Percentiles rank a stretch among this genome's conserved stretches.
phyloP scores from a whole-genome alignment of 1,284 basidiomycete species.

The Fomitopsis palustris region DNA sequence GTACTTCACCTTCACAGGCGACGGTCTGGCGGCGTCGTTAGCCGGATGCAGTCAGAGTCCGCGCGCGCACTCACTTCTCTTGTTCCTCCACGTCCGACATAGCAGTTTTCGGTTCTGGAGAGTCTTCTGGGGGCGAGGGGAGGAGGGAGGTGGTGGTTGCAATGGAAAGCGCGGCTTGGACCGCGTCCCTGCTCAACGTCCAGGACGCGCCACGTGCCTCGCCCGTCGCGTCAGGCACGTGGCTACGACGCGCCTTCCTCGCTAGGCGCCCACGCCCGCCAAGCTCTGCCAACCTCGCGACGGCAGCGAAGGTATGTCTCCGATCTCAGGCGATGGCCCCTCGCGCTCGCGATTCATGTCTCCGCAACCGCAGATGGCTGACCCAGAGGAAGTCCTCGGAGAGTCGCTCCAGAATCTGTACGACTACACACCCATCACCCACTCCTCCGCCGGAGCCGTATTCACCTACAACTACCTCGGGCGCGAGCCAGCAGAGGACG shows the following conservation, averaged over 20 bases:
- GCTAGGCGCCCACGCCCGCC: neutral
- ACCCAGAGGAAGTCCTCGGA: slow-evolving; percentile 63
- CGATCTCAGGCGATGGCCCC: neutral
- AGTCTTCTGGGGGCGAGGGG: neutral
- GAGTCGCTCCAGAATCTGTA: slow-evolving; percentile 60
- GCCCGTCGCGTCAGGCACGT: neutral
- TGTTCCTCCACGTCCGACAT: slow-evolving; percentile 14
- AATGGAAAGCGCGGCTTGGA: neutral
- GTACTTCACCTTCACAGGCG: slow-evolving; percentile 37
- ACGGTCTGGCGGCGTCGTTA: slow-evolving; percentile 14
- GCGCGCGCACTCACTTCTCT: slow-evolving; percentile 10
- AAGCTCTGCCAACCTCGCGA: neutral
- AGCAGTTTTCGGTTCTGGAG: neutral
- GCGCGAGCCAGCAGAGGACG: neutral
- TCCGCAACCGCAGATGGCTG: slow-evolving; percentile 16
- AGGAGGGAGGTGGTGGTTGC: neutral
- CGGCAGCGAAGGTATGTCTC: neutral
- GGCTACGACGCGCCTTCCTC: neutral
- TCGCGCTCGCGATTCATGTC: neutral
- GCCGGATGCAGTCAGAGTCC: neutral
- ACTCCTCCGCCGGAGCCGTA: slow-evolving; percentile 48
- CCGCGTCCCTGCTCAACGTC: neutral
- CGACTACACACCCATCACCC: slow-evolving; percentile 54
- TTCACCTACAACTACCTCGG: slow-evolving; percentile 23
- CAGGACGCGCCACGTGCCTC: neutral